A percentile compares a stretch with the other conserved stretches of the same genome.
Evolutionary conservation across 768 basidiomycete genomes (phyloP).

Genomic region (Stropharia rugosoannulata): DNA sequence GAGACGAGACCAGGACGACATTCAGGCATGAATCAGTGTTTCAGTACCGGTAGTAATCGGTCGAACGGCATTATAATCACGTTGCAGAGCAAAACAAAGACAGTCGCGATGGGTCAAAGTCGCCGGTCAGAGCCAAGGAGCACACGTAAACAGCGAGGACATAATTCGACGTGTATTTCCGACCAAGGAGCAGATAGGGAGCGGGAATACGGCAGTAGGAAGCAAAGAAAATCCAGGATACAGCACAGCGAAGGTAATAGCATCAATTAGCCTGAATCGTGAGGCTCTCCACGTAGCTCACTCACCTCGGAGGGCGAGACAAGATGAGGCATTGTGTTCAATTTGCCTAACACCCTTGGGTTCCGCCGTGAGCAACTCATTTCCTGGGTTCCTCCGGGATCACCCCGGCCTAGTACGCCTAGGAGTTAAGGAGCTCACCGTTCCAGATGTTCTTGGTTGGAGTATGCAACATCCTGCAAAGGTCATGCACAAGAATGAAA

Average conservation of each 20-base stretch:
- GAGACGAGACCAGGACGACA: no score
- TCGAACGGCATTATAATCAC: no score
- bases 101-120: not conserved
- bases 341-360: constrained; percentile 73
- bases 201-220: not conserved
- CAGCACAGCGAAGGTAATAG: not conserved
- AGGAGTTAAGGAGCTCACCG: constrained; percentile 8
- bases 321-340: constrained; percentile 79
- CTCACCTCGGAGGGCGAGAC: constrained; percentile 91
- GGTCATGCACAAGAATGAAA: constrained; percentile 2
- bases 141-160: no score
- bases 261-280: constrained; percentile 22
- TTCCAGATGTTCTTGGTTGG: constrained; percentile 17
- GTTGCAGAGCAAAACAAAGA: no score
- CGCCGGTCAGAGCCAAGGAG: not conserved
- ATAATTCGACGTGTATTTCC: no score
- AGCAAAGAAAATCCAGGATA: constrained; percentile 6
- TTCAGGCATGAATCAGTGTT: no score
- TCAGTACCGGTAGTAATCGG: no score
- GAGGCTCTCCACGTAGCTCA: constrained; percentile 16
- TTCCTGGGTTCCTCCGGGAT: not conserved
- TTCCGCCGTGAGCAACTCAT: not conserved
- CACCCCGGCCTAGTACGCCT: not conserved
- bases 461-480: constrained; percentile 20
- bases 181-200: no score